Percentiles rank a stretch among this genome's conserved stretches.
phyloP scores from a whole-genome alignment of 345 rosid genomes.

The Lumnitzera littorea region DNA sequence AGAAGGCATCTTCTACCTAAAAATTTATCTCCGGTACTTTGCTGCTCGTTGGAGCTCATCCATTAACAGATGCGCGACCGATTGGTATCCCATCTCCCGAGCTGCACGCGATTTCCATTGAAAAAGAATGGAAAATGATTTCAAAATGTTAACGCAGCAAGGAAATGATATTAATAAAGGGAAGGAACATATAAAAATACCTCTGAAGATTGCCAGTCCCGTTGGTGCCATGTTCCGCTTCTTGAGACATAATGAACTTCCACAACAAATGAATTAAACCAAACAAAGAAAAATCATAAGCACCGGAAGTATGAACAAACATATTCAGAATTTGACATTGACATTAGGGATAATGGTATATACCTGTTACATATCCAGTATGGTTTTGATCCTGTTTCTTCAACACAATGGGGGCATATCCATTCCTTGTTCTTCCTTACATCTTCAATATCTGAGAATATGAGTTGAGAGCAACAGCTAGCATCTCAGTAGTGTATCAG shows the following conservation, averaged over 20 bases:
- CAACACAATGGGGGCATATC: constrained; percentile 46
- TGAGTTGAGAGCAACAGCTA: background rate
- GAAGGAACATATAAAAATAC: constrained; percentile 3
- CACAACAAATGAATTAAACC: background rate
- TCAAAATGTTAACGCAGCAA: background rate
- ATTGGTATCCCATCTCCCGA: constrained; percentile 29
- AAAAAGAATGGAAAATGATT: background rate
- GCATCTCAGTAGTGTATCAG: background rate
- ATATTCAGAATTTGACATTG: background rate
- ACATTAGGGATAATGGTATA: background rate
- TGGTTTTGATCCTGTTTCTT: constrained; percentile 29
- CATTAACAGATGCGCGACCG: constrained; percentile 37
- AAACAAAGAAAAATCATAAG: background rate
- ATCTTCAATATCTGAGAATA: constrained; percentile 26
- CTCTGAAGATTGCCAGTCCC: constrained; percentile 26
- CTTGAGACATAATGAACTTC: constrained; percentile 29
- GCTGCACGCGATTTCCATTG: constrained; percentile 10
- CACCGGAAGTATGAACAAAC: no score
- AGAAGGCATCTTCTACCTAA: background rate
- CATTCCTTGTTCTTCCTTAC: constrained; percentile 30
- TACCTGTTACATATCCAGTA: constrained; percentile 41
- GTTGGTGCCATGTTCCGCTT: constrained; percentile 27
- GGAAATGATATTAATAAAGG: background rate
- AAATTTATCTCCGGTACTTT: constrained; percentile 1
- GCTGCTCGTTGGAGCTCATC: constrained; percentile 22